Evolutionary conservation across 2,329 filamentous ascomycete genomes (phyloP), one percentile per base, ranked within the genome.

Genomic region (Nigrospora osmanthi): DNA sequence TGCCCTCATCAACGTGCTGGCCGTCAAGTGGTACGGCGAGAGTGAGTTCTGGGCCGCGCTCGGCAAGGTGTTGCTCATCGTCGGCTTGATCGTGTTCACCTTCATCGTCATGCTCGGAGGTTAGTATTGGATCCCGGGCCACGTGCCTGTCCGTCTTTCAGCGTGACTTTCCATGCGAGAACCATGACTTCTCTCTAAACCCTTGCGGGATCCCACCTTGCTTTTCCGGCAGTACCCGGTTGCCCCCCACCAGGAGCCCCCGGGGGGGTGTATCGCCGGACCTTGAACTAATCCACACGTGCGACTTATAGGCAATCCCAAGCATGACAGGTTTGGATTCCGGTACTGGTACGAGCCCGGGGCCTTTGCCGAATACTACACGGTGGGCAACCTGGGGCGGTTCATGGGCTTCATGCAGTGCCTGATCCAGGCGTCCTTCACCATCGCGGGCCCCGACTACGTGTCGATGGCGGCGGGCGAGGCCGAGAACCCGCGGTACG

Each of bases 391-490:
- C 7, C 73, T 89, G 0, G 88, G 88, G n/a, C 71, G 75, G 15
- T 90, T 83, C 57, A 67, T 89, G 1, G 89, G 88, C 0, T 89
- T 94, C 52, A 59, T 91, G 36, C 78, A 85, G 52, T 89, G 85
- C 54, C 67, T 89, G 14, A 87, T 88, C 47, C 75, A 81, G 49
- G 83, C 83, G 2, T 77, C 79, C 34, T 85, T 87, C 58, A 81
- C 80, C 2, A 77, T 81, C 45, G 74, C 75, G 9, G 78, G 78
- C 1, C 77, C 77, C 0, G 78, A 81, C 52, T 80, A 80, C 54
- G 73, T 83, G 47, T 65, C 69, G 6, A 75, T 75, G 74, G 70
- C 76, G 5, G 83, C 84, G 3, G 83, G 81, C 15, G 85, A 89
- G 60, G 76, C 84, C 1, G 76, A 85, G 54, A 85, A 87, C 52